Base-by-base conservation (phyloP, 345 rosid genomes). In the Mangifera indica region DNA sequence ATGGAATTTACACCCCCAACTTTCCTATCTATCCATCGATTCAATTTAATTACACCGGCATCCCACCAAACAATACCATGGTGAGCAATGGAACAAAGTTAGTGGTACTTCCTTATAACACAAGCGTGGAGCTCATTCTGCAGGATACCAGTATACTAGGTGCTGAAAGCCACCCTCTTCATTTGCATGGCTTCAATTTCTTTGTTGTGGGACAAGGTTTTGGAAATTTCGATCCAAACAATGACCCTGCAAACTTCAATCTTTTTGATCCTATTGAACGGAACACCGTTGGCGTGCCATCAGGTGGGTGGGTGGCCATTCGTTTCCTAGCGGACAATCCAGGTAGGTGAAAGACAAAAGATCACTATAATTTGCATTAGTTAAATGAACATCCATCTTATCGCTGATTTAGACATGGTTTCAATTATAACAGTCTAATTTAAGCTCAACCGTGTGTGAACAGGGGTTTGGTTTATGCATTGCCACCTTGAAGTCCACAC, bases 381-480 rank as follows among this genome's bases (percentile, higher is more conserved):
- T 46, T 14, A 10, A 63, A 64, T 1, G 10, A 8, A 1, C 18
- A 45, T 26, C 32, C 64, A 7, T 32, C 10, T 60, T 60, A 18
- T 8, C 17, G 64, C 9, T 44, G 10, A 62, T 21, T 18, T 6
- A 20, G 52, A 42, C 13, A 0, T 24, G 1, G 3, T 37, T 48
- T 48, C 17, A 10, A 48, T 45, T 11, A 45, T 45, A 45, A 45
- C 48, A 45, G 5, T 45, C 49, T 45, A 45, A 11, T 2, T 57
- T 12, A 57, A 22, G 60, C 32, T 60, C 40, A 59, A n/a, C 2
- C 2, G n/a, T 48, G 3, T 60, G 22, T 12, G 9, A 34, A 42
- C 72, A 87, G 90, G 90, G 55, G 88, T 83, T n/a, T 89, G 91
- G 91, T 87, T 87, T 81, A 89, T 89, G 93, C 91, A 89, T 73